Conservation (phyloP, 305 asterid species). For the Solanum hybrid region DNA sequence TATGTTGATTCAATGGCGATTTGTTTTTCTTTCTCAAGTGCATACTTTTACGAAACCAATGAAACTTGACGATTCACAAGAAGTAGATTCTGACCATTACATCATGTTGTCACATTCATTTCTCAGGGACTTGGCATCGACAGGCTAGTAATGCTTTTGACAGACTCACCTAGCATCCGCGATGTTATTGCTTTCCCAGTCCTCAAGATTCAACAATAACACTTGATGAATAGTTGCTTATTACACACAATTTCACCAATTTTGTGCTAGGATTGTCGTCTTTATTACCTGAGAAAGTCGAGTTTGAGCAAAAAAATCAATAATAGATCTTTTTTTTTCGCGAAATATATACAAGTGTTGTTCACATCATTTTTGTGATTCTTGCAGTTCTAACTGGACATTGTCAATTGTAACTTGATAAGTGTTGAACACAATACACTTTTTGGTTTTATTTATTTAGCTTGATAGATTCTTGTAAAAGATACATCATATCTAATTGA, state of each 20-base stretch:
- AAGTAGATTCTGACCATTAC: not conserved
- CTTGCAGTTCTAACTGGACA: not conserved
- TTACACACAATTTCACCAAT: not conserved
- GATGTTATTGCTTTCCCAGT: constrained; percentile 86
- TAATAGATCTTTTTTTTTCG: not conserved
- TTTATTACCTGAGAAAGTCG: not conserved
- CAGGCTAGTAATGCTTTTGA: constrained; percentile 91
- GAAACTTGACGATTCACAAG: not conserved
- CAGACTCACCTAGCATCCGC: constrained; percentile 83
- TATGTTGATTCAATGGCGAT: constrained; percentile 11
- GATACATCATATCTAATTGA: not conserved
- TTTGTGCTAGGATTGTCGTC: not conserved
- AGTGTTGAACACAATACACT: not conserved
- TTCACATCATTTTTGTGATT: not conserved
- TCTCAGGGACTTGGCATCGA: constrained; percentile 84
- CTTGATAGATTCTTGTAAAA: not conserved
- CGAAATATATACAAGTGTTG: not conserved
- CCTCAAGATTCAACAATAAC: constrained; percentile 55
- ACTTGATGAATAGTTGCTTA: not conserved
- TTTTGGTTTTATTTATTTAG: not conserved
- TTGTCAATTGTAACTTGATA: not conserved
- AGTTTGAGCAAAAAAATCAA: not conserved
- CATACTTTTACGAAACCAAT: not conserved
- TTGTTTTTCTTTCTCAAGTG: not conserved
- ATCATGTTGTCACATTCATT: not conserved